A percentile compares a stretch with the other conserved stretches of the same genome.
Evolutionary conservation across 2,329 filamentous ascomycete species (phyloP).

Genomic region (Sarocladium kiliense): DNA sequence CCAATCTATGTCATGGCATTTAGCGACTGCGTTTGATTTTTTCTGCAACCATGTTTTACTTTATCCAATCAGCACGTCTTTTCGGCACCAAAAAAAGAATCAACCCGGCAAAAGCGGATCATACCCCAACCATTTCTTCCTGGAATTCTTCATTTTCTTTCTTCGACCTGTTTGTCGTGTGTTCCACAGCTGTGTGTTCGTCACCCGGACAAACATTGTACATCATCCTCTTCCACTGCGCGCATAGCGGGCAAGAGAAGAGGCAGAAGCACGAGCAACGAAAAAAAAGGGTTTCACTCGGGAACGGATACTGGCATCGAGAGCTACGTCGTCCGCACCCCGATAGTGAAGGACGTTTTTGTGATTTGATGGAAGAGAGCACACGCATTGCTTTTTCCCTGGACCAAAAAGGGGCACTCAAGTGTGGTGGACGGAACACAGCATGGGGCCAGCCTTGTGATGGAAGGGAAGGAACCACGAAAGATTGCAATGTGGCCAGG

Average conservation of each 20-base stretch:
- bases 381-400: conserved; percentile 1
- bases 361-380: conserved; percentile 1
- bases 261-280: conserved; percentile 6
- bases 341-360: conserved; percentile 1
- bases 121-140: conserved; percentile 23
- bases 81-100: conserved; percentile 34
- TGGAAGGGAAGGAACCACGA: conserved; percentile 9
- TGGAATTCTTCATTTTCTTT: conserved; percentile 16
- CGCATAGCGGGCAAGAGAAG: background rate
- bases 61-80: conserved; percentile 28
- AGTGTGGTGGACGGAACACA: background rate
- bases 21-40: conserved; percentile 33
- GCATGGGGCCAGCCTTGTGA: background rate
- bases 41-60: conserved; percentile 24
- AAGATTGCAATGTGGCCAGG: conserved; percentile 11
- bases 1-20: conserved; percentile 36
- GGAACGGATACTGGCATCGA: background rate
- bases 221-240: conserved; percentile 1
- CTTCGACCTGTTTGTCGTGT: conserved; percentile 17
- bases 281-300: background rate
- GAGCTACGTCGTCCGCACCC: background rate
- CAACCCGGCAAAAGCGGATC: conserved; percentile 23
- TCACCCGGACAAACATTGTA: conserved; percentile 8
- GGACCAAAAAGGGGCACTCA: background rate
- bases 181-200: conserved; percentile 5